These are phyloP conservation scores for Wickerhamomyces bovis DNA, from an alignment of 805 yeast species.

Conservation along the genomic window DNA sequence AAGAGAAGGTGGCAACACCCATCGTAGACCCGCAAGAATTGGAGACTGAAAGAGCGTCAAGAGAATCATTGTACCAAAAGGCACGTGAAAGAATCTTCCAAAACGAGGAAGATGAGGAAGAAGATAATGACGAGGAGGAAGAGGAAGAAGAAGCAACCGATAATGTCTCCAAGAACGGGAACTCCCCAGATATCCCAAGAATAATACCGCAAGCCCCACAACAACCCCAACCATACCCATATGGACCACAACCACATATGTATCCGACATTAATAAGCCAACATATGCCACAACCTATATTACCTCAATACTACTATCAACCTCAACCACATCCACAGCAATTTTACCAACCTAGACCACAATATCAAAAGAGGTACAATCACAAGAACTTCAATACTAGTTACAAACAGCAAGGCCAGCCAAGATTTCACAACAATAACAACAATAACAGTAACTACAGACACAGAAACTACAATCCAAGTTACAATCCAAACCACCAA, in stretches of 20 bases:
- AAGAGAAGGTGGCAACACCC: not conserved
- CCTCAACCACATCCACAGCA: conserved; percentile 1
- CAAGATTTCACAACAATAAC: not conserved
- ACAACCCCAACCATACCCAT: not conserved
- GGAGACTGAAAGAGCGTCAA: conserved; percentile 32
- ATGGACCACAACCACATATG: not conserved
- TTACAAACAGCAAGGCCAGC: not conserved
- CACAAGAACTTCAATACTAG: conserved; percentile 6
- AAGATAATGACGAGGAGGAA: conserved; percentile 21
- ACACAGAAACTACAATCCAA: conserved; percentile 1
- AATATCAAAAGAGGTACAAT: conserved; percentile 4
- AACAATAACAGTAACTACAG: not conserved
- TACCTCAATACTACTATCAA: not conserved
- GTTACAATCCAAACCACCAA: not conserved
- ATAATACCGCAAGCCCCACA: conserved; percentile 1
- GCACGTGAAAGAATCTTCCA: conserved; percentile 34
- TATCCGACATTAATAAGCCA: conserved; percentile 7
- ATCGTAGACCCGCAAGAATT: conserved; percentile 12
- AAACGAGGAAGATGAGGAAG: conserved; percentile 25
- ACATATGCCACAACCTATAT: conserved; percentile 9
- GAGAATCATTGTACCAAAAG: conserved; percentile 37
- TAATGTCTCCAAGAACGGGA: not conserved
- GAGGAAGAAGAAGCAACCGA: conserved; percentile 11
- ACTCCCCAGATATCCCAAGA: conserved; percentile 7
- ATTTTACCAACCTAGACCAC: not conserved